A percentile compares a stretch with the other conserved stretches of the same genome.
These are phyloP conservation scores for Cercophora samala DNA, from an alignment of 495 filamentous ascomycete genomes.

Conservation along the genomic window DNA sequence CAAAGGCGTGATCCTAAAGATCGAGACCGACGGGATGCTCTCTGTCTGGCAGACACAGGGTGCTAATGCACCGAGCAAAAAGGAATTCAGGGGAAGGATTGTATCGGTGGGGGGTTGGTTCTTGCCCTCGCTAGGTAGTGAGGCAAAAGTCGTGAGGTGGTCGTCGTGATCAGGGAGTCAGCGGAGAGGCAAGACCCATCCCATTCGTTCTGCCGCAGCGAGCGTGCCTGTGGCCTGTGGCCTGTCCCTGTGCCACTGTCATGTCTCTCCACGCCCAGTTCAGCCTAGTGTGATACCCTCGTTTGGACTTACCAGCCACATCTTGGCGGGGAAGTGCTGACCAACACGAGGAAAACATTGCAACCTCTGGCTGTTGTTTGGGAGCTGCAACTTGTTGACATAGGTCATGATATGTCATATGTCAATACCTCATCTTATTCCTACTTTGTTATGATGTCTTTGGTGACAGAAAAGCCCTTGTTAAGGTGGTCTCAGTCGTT, in stretches of 20 bases:
- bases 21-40: not conserved
- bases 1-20: not conserved
- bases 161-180: constrained; percentile 12
- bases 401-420: no score
- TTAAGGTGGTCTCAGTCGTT: not conserved
- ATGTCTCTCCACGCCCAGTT: constrained; percentile 7
- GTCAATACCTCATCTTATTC: no score
- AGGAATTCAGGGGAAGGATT: not conserved
- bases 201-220: not conserved
- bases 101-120: not conserved
- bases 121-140: not conserved
- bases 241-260: constrained; percentile 7
- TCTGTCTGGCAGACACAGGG: not conserved
- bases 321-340: not conserved
- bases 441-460: no score
- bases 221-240: constrained; percentile 1
- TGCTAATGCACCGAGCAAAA: not conserved
- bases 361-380: not conserved
- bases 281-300: not conserved
- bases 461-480: not conserved
- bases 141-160: constrained; percentile 3
- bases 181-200: constrained; percentile 12
- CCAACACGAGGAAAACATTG: not conserved
- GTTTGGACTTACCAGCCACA: not conserved
- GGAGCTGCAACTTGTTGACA: no score